Evolutionary conservation across 1,284 basidiomycete species (phyloP), one percentile per base, ranked within the genome.

Genomic region (Cerioporus squamosus): DNA sequence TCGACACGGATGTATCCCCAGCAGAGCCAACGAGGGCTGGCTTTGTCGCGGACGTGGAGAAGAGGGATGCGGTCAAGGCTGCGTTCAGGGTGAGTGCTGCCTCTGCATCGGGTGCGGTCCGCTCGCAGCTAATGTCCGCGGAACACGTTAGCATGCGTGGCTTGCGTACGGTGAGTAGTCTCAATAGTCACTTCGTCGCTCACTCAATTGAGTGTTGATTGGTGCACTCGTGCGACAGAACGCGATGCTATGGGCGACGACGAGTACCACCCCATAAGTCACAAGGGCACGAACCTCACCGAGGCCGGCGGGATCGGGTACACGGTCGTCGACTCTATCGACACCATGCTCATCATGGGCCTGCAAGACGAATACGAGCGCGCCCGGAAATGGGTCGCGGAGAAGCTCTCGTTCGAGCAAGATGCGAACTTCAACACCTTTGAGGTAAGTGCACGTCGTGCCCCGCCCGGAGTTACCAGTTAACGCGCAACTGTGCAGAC

Each of bases 401-500:
- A 81, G 24, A 78, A 85, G 36, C 75, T 98, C 44, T 75, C 81
- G 9, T 95, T 97, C 69, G 89, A 97, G 38, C 81, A 87, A 12
- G 88, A 95, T 67, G 94, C 83, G 12, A 76, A 83, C 18, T 93
- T 94, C 74, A 98, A 91, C 72, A 95, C 93, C 0, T 98, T 98
- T 67, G 96, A 98, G 83, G 94, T 93, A 59, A 51, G 84, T 73
- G 18, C 26, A 29, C 22, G 44, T n/a, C 6, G 17, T 9, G 26
- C 26, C 26, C 1, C 26, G 26, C 26, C 26, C 26, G 26, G 26
- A 8, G 26, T 26, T 26, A 26, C 5, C 26, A 26, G 33, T 33
- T 33, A 18, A 42, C n/a, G 33, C 45, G 23, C 29, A 9, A 50
- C 60, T 20, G 22, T 53, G 45, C 55, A 90, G 84, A 91, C 88